Evolutionary conservation across 352 stramenopile genomes (phyloP).

Genomic region (Phytophthora boehmeriae): DNA sequence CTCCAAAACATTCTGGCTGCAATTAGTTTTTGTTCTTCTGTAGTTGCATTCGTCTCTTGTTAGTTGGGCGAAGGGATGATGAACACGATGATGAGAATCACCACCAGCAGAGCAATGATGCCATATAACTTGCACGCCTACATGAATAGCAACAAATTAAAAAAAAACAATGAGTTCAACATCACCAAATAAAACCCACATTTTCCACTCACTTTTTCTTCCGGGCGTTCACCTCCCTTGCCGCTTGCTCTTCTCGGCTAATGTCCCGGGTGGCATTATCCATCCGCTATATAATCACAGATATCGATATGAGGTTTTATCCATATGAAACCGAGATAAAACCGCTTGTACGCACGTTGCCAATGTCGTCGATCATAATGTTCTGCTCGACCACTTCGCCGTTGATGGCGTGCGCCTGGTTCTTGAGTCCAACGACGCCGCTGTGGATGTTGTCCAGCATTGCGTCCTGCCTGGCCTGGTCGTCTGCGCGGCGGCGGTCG

Average conservation of each 20-base stretch:
- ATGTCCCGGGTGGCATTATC: constrained; percentile 69
- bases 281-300: constrained; percentile 50
- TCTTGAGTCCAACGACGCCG: constrained; percentile 80
- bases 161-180: constrained; percentile 7
- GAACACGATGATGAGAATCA: constrained; percentile 66
- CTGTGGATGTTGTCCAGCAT: constrained; percentile 81
- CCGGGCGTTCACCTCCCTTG: constrained; percentile 67
- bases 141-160: constrained; percentile 4
- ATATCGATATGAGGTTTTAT: constrained; percentile 1
- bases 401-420: constrained; percentile 85
- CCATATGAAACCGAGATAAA: no score
- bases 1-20: neutral
- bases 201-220: constrained; percentile 59
- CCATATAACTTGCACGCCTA: constrained; percentile 78
- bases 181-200: constrained; percentile 7
- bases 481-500: constrained; percentile 56
- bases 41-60: neutral
- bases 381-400: constrained; percentile 86
- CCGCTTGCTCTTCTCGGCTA: constrained; percentile 58
- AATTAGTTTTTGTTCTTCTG: neutral
- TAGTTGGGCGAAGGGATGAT: constrained; percentile 48
- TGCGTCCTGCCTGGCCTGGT: constrained; percentile 69
- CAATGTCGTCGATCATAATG: constrained; percentile 81
- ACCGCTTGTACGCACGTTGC: constrained; percentile 48
- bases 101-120: constrained; percentile 66